A percentile compares a stretch with the other conserved stretches of the same genome.
Conservation (phyloP, 176 grass and related monocot genomes). For the Carex scoparia region DNA sequence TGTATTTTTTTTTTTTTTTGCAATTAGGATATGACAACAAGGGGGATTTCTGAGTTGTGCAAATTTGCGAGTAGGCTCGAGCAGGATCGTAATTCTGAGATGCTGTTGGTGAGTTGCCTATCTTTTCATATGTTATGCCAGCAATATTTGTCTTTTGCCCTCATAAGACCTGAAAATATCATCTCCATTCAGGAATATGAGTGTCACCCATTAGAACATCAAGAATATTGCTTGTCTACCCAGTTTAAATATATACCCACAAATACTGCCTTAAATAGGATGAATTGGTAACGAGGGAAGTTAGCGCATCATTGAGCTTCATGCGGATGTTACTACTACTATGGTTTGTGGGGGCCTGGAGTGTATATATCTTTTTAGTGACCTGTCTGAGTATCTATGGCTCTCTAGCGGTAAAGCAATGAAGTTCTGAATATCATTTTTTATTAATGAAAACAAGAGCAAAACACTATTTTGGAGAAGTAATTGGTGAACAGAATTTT, state of each 20-base stretch:
- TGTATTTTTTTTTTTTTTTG: neutral
- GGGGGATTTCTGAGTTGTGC: conserved; percentile 75
- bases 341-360: neutral
- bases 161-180: neutral
- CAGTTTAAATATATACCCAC: neutral
- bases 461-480: neutral
- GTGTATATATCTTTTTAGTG: neutral
- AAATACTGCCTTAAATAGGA: neutral
- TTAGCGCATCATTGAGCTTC: neutral
- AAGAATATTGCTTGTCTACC: neutral
- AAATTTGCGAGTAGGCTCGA: conserved; percentile 75
- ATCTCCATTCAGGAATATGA: neutral
- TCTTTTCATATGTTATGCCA: neutral
- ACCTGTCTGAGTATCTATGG: neutral
- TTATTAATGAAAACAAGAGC: neutral
- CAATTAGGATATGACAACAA: conserved; percentile 58
- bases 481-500: neutral
- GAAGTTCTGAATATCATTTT: neutral
- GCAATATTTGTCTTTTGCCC: neutral
- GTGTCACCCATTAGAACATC: neutral
- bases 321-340: neutral
- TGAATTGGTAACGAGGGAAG: neutral
- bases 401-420: neutral
- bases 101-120: conserved; percentile 41
- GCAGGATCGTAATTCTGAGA: conserved; percentile 42